Evolutionary conservation across 208 protist genomes (phyloP).

Genomic region (Lotmaria passim): DNA sequence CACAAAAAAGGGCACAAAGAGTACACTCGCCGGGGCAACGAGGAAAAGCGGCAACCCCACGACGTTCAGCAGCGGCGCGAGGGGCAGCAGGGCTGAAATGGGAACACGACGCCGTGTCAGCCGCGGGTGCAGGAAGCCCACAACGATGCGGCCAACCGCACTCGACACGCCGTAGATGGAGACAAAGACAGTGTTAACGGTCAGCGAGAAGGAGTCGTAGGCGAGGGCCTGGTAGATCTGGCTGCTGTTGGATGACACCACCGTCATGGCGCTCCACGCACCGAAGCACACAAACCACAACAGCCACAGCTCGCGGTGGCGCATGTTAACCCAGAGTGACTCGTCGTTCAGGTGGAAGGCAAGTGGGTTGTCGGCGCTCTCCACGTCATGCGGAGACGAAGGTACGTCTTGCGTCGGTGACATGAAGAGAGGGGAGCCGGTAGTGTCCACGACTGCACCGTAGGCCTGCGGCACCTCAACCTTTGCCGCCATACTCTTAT

Average conservation of each 20-base stretch:
- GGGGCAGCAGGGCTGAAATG: slow-evolving; percentile 45
- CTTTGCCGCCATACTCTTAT: background rate
- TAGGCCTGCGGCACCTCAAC: background rate
- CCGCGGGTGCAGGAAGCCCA: slow-evolving; percentile 56
- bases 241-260: slow-evolving; percentile 79
- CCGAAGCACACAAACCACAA: slow-evolving; percentile 86
- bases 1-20: slow-evolving; percentile 77
- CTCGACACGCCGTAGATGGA: slow-evolving; percentile 82
- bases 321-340: slow-evolving; percentile 61
- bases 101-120: slow-evolving; percentile 45
- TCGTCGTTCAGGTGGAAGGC: slow-evolving; percentile 41
- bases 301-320: slow-evolving; percentile 72
- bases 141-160: slow-evolving; percentile 75
- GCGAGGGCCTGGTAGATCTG: slow-evolving; percentile 77
- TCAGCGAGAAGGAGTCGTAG: slow-evolving; percentile 61
- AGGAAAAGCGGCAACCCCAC: slow-evolving; percentile 71
- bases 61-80: slow-evolving; percentile 70
- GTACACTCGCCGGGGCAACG: slow-evolving; percentile 26
- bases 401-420: background rate
- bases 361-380: slow-evolving; percentile 12
- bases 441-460: background rate
- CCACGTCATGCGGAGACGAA: background rate
- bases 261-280: slow-evolving; percentile 75
- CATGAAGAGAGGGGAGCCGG: background rate
- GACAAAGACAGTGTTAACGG: slow-evolving; percentile 76